Percentiles rank a stretch among this genome's conserved stretches.
These are phyloP conservation scores for Tremella yokohamensis DNA, from an alignment of 768 basidiomycete genomes.

Conservation along the genomic window DNA sequence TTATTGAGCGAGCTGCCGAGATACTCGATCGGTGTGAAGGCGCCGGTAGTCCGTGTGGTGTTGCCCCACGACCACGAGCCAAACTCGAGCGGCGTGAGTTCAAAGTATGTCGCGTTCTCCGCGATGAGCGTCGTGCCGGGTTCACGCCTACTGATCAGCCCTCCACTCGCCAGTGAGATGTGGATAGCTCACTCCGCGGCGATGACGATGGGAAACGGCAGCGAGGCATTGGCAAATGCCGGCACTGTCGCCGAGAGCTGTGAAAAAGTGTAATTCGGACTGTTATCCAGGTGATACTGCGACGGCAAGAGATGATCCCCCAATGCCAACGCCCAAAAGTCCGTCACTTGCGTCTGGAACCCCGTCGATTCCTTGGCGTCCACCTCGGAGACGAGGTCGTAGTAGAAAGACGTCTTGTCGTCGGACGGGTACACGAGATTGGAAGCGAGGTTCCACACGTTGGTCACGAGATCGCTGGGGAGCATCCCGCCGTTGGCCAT, in stretches of 20 bases:
- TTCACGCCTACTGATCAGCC: constrained; percentile 30
- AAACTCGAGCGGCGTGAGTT: constrained; percentile 48
- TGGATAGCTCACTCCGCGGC: constrained; percentile 40
- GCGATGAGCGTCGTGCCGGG: constrained; percentile 43
- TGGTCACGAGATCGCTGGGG: constrained; percentile 37
- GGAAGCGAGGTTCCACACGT: constrained; percentile 48
- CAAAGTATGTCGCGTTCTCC: constrained; percentile 49
- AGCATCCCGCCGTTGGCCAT: constrained; percentile 43
- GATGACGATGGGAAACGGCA: constrained; percentile 50
- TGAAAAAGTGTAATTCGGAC: constrained; percentile 47
- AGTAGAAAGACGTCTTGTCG: constrained; percentile 45
- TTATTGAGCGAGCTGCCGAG: constrained; percentile 64
- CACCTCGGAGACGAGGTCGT: constrained; percentile 43
- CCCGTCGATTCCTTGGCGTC: constrained; percentile 39
- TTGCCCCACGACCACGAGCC: constrained; percentile 48
- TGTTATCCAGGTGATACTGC: constrained; percentile 39
- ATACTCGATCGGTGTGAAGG: constrained; percentile 59
- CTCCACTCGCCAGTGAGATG: not conserved
- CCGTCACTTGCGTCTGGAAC: constrained; percentile 48
- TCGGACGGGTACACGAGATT: constrained; percentile 49
- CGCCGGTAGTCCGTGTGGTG: constrained; percentile 57
- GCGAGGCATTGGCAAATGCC: constrained; percentile 25
- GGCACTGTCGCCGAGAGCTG: constrained; percentile 28
- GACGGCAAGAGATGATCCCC: constrained; percentile 46
- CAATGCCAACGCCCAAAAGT: constrained; percentile 50